A percentile compares a stretch with the other conserved stretches of the same genome.
phyloP scores from a whole-genome alignment of 164 flowering plant genomes.

The Echeveria elegans region DNA sequence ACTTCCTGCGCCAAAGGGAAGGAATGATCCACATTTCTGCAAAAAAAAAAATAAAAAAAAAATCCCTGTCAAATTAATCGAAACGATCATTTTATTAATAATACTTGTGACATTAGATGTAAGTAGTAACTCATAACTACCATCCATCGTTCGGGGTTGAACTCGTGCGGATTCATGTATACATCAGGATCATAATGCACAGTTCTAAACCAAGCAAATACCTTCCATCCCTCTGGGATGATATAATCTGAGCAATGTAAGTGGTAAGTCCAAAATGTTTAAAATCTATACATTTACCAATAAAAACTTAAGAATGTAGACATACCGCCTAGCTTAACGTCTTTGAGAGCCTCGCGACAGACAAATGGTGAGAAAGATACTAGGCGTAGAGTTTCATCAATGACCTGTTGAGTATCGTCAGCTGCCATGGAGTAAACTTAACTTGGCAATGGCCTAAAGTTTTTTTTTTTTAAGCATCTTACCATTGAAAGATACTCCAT shows the following conservation, averaged over 20 bases:
- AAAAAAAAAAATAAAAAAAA: constrained; percentile 22
- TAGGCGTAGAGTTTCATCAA: constrained; percentile 83
- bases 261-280: too few relatives aligned
- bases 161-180: constrained; percentile 51
- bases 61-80: neutral
- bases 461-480: neutral
- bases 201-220: constrained; percentile 65
- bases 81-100: neutral
- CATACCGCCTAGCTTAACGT: too few relatives aligned
- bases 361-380: too few relatives aligned
- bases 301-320: too few relatives aligned
- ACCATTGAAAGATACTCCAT: constrained; percentile 85
- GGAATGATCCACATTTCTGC: constrained; percentile 65
- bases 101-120: neutral
- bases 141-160: constrained; percentile 88
- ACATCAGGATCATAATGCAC: constrained; percentile 73
- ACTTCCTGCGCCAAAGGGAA: constrained; percentile 81
- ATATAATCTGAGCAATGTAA: too few relatives aligned
- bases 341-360: constrained; percentile 15
- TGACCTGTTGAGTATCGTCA: too few relatives aligned
- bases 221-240: too few relatives aligned
- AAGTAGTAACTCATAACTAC: constrained; percentile 35
- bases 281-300: constrained; percentile 13
- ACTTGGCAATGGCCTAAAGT: neutral
- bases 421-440: too few relatives aligned